These are phyloP conservation scores for Pythium volutum DNA, from an alignment of 352 stramenopile genomes.

Conservation along the genomic window DNA sequence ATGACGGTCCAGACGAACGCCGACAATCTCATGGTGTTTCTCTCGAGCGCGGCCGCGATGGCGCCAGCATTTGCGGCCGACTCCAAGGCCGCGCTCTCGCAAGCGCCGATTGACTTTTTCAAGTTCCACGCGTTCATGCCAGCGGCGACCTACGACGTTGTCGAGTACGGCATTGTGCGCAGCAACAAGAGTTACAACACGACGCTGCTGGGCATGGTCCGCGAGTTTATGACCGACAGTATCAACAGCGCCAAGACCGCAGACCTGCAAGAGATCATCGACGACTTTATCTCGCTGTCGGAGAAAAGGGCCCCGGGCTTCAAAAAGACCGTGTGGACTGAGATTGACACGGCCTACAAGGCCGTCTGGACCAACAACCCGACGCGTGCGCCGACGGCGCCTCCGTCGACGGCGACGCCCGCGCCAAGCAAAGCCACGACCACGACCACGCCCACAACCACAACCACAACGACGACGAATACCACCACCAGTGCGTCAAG, in stretches of 20 bases:
- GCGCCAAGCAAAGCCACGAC: not conserved
- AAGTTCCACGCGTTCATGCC: slow-evolving; percentile 4
- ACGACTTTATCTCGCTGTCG: not conserved
- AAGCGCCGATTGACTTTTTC: not conserved
- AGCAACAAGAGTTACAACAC: not conserved
- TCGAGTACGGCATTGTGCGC: not conserved
- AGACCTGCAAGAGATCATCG: not conserved
- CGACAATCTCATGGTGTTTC: not conserved
- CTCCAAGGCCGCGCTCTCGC: not conserved
- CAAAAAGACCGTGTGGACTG: not conserved
- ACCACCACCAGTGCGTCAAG: not conserved
- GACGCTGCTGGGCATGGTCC: not conserved
- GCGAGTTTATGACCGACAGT: not conserved
- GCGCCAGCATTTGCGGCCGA: not conserved
- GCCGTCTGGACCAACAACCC: not conserved
- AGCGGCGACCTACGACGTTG: not conserved
- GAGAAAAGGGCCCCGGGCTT: slow-evolving; percentile 2
- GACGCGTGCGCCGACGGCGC: not conserved
- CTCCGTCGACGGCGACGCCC: not conserved
- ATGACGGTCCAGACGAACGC: not conserved
- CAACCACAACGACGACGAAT: not conserved
- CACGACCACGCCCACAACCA: not conserved
- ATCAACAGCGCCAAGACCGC: not conserved
- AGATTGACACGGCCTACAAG: not conserved
- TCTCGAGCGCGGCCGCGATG: not conserved